Percentiles rank a stretch among this genome's conserved stretches.
phyloP scores from a whole-genome alignment of 2,329 filamentous ascomycete species.

The Cytospora schulzeri region DNA sequence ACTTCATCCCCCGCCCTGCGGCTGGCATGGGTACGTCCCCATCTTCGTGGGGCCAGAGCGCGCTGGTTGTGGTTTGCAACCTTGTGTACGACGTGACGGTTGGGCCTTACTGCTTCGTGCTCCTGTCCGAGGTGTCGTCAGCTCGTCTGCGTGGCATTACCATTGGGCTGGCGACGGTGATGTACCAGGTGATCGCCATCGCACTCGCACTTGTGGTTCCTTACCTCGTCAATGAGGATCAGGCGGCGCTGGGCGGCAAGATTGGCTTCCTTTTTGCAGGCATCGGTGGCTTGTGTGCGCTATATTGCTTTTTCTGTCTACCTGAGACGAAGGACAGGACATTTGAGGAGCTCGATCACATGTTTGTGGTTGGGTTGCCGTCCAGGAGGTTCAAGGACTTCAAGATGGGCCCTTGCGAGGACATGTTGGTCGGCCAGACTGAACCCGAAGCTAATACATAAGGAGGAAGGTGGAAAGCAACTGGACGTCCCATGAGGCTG shows the following conservation, averaged over 20 bases:
- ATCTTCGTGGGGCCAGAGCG: slow-evolving; percentile 42
- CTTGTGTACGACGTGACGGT: slow-evolving; percentile 30
- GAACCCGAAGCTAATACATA: not conserved
- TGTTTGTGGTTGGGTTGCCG: slow-evolving; percentile 9
- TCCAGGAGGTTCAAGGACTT: slow-evolving; percentile 20
- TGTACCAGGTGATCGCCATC: slow-evolving; percentile 34
- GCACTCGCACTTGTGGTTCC: slow-evolving; percentile 38
- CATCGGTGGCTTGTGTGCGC: slow-evolving; percentile 30
- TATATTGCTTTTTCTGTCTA: slow-evolving; percentile 34
- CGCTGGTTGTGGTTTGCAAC: slow-evolving; percentile 37
- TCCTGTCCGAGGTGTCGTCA: slow-evolving; percentile 29
- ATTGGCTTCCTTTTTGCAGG: slow-evolving; percentile 38
- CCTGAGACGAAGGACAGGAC: slow-evolving; percentile 25
- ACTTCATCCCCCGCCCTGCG: slow-evolving; percentile 38
- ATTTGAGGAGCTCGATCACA: slow-evolving; percentile 25
- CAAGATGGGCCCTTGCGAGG: not conserved
- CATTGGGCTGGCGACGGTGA: slow-evolving; percentile 32
- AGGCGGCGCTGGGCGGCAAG: slow-evolving; percentile 38
- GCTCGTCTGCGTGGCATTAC: slow-evolving; percentile 27
- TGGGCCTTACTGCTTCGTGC: slow-evolving; percentile 27
- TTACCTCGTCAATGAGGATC: slow-evolving; percentile 38
- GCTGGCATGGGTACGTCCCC: slow-evolving; percentile 31
- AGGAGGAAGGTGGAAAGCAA: not conserved
- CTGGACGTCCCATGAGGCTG: not conserved
- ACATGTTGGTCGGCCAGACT: not conserved